Conservation (phyloP, 2,329 filamentous ascomycete species). For the Exophiala phaeomuriformis region DNA sequence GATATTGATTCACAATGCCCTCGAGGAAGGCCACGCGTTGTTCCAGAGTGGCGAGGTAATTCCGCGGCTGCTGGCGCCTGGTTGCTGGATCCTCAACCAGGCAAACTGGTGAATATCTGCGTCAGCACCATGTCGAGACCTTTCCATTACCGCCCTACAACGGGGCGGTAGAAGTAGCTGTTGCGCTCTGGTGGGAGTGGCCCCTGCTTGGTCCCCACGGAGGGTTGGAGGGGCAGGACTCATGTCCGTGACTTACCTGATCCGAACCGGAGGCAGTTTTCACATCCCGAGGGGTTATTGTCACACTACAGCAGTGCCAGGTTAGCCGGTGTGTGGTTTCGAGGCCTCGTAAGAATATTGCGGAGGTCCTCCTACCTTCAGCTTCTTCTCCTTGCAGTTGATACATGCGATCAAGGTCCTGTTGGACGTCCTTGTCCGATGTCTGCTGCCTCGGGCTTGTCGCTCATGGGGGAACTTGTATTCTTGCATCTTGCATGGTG, state of each 20-base stretch:
- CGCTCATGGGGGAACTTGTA: neutral
- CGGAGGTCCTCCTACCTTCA: constrained; percentile 1
- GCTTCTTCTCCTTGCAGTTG: constrained; percentile 4
- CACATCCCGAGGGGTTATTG: constrained; percentile 1
- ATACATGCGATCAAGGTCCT: constrained; percentile 1
- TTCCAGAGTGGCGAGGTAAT: constrained; percentile 31
- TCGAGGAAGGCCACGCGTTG: constrained; percentile 28
- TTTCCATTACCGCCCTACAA: no score
- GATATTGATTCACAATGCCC: constrained; percentile 3
- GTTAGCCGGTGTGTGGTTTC: neutral
- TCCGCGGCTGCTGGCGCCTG: constrained; percentile 28
- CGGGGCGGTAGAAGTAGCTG: no score
- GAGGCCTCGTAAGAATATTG: no score
- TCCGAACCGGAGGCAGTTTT: constrained; percentile 1
- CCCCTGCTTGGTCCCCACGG: no score
- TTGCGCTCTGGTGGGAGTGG: no score
- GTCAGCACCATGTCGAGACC: neutral
- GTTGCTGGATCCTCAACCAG: constrained; percentile 28
- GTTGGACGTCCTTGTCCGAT: neutral
- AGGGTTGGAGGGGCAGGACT: no score
- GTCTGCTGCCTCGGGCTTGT: neutral
- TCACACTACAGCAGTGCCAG: neutral
- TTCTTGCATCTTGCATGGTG: neutral
- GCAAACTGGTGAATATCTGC: neutral
- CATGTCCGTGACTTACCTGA: neutral